Percentiles rank a stretch among this genome's conserved stretches.
phyloP scores from a whole-genome alignment of 2,329 filamentous ascomycete genomes.

The Phoma sp. region DNA sequence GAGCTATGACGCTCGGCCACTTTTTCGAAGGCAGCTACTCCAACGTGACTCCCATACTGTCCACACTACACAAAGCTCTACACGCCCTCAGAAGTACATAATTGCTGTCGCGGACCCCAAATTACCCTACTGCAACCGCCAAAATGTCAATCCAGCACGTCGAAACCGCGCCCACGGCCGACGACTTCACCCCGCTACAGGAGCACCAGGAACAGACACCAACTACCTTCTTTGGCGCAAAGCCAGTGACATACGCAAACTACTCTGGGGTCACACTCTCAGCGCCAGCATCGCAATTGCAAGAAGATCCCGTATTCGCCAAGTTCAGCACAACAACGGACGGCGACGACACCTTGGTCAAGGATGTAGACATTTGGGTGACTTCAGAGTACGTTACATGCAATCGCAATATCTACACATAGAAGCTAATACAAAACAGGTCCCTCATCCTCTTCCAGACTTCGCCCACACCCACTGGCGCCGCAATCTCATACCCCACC shows the following conservation, averaged over 20 bases:
- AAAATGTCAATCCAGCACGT: conserved; percentile 59
- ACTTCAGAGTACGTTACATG: conserved; percentile 50
- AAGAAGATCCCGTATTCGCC: conserved; percentile 55
- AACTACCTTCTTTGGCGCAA: conserved; percentile 72
- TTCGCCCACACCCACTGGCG: conserved; percentile 61
- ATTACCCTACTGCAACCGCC: not conserved
- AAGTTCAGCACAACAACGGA: conserved; percentile 49
- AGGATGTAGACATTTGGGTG: conserved; percentile 57
- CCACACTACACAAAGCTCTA: not conserved
- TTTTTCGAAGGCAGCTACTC: conserved; percentile 28
- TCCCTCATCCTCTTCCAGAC: conserved; percentile 70
- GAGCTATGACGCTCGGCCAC: conserved; percentile 33
- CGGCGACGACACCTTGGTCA: conserved; percentile 40
- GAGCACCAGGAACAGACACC: conserved; percentile 79
- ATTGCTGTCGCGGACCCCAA: not conserved
- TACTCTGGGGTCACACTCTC: conserved; percentile 64
- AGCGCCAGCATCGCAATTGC: conserved; percentile 63
- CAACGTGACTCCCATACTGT: not conserved
- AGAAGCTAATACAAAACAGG: conserved; percentile 35
- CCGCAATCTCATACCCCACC: conserved; percentile 75
- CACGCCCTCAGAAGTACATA: not conserved
- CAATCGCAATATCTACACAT: not conserved
- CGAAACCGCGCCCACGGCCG: conserved; percentile 61
- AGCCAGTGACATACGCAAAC: conserved; percentile 74
- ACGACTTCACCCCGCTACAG: conserved; percentile 69